Evolutionary conservation across 1,284 basidiomycete species (phyloP), one percentile per base, ranked within the genome.

Genomic region (Naganishia cerealis): DNA sequence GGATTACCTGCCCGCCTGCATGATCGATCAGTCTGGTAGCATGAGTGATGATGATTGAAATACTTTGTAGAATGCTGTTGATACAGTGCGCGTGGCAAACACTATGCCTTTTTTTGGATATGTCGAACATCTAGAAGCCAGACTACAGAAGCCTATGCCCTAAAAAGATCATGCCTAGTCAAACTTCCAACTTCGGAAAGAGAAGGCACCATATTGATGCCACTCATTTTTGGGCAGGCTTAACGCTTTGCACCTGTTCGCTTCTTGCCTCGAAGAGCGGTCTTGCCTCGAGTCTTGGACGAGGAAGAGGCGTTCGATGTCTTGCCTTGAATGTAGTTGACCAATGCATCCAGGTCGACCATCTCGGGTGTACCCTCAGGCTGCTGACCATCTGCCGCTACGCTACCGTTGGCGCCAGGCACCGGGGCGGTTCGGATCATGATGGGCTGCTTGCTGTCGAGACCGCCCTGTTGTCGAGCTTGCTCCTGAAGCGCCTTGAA

Each of bases 211-310:
- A 9, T 21, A 9, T 50, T 2, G 46, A 50, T 50, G 46, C 46
- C 33, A 16, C 21, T 24, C 16, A 8, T 54, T 26, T 43, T 57
- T 26, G n/a, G 10, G 13, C 8, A 4, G 18, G 6, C 58, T 69
- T 57, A 71, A 39, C 70, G 58, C 76, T 80, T 80, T 48, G 77
- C 78, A 7, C 80, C 79, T 10, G 79, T 81, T 70, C 80, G 74
- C 68, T 78, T 75, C 73, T 81, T 81, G 33, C 79, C 80, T 39
- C 79, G 74, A 54, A 81, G 70, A 21, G 72, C 75, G 70, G 79
- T 79, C 75, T 80, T 80, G 33, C 75, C 75, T 42, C 78, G 71
- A 40, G 71, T 57, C 56, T 66, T 66, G 42, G 50, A 56, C 13
- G 58, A 56, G 12, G 73, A 36, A 3, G 71, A 58, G 62, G 71